phyloP scores from a whole-genome alignment of 83 land plant genomes.

The Diphasiastrum complanatum region DNA sequence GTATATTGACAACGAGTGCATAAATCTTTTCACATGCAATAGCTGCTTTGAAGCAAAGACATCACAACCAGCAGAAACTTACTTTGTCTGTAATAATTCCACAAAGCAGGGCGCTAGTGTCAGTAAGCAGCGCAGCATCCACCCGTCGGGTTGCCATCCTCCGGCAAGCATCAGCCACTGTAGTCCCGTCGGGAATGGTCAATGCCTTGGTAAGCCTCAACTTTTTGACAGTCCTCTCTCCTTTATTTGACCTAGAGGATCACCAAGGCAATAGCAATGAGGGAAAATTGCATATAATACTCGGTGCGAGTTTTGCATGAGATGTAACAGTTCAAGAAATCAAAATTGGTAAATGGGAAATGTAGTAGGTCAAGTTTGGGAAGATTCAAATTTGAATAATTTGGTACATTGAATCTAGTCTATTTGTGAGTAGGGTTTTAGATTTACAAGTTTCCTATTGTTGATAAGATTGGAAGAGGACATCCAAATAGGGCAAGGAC shows the following conservation, averaged over 20 bases:
- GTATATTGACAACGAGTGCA: not conserved
- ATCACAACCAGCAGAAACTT: not conserved
- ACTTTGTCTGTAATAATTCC: slow-evolving; percentile 85
- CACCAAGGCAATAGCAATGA: too few species aligned
- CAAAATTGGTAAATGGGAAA: too few species aligned
- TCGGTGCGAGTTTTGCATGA: too few species aligned
- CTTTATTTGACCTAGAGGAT: slow-evolving; percentile 27
- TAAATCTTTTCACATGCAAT: not conserved
- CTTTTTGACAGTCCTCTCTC: slow-evolving; percentile 73
- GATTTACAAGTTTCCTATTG: too few species aligned
- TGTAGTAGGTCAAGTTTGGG: too few species aligned
- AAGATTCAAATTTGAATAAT: too few species aligned
- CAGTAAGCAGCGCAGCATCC: slow-evolving; percentile 69
- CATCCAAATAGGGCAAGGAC: too few species aligned
- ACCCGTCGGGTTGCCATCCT: slow-evolving; percentile 67
- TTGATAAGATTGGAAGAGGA: too few species aligned
- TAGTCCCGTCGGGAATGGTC: slow-evolving; percentile 70
- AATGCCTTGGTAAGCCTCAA: slow-evolving; percentile 69
- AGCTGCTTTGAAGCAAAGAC: not conserved
- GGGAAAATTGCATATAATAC: too few species aligned
- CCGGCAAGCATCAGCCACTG: slow-evolving; percentile 71
- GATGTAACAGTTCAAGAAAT: too few species aligned
- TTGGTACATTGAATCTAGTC: too few species aligned
- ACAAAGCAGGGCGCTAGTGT: slow-evolving; percentile 63
- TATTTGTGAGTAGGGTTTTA: too few species aligned